Evolutionary conservation across 2,329 filamentous ascomycete species (phyloP), one percentile per base, ranked within the genome.

Genomic region (Delphinella strobiligena): DNA sequence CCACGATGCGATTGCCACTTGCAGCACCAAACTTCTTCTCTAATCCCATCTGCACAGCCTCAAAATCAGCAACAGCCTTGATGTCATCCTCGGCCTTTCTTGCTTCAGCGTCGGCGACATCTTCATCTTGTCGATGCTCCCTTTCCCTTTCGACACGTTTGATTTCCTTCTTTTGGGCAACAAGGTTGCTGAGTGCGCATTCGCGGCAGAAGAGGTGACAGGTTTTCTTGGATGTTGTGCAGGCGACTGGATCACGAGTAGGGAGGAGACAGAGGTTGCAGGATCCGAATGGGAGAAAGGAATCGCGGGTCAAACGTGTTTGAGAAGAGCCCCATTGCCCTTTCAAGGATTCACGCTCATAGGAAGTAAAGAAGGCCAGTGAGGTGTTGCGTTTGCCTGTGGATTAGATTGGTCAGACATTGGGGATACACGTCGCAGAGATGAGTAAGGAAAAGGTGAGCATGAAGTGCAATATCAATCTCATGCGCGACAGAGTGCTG

Each of bases 191-290:
- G 38, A 96, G 75, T 7, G 87, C 88, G 64, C 89, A 98, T 65
- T 96, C 91, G 50, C 86, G 79, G 60, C 89, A 98, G 66, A 96
- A 96, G 11, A 98, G 70, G 60, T 96, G 88, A 12, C 22, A 27
- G 22, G 12, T 27, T 27, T 7, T 27, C 45, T 89, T 89, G 47
- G 79, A 74, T 2, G 62, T 61, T 2, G 74, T 67, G 60, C 89
- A 96, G 16, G 85, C 78, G 27, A 95, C 86, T 1, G 91, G 88
- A 34, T 86, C 76, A 19, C 80, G 75, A 15, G 88, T 82, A 5
- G 80, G 74, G 44, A 87, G 75, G 12, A 96, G 78, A 55, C 89
- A 98, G 19, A 98, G 71, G 39, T 80, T 76, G 65, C 89, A 98
- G 16, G 81, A 86, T 39, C 82, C 85, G 59, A 96, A 94, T 4